These are phyloP conservation scores for Nemania diffusa DNA, from an alignment of 2,329 filamentous ascomycete genomes.

Conservation along the genomic window DNA sequence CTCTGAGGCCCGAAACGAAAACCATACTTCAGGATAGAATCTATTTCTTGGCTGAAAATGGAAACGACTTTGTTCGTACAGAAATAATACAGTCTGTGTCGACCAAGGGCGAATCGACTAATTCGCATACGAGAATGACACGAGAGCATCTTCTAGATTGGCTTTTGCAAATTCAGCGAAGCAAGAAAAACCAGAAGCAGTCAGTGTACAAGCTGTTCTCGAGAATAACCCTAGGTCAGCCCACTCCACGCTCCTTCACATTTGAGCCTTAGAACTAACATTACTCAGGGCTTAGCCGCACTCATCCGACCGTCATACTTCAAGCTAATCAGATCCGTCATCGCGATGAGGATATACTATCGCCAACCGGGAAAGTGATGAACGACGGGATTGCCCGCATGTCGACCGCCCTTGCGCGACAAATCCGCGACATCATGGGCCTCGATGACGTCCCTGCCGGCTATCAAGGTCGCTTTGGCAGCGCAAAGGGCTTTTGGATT, in stretches of 20 bases:
- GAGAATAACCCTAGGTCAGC: slow-evolving; percentile 63
- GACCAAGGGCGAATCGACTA: slow-evolving; percentile 40
- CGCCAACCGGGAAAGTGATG: slow-evolving; percentile 61
- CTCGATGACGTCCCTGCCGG: slow-evolving; percentile 67
- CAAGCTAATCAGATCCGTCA: slow-evolving; percentile 58
- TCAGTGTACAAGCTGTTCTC: slow-evolving; percentile 67
- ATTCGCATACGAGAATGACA: slow-evolving; percentile 44
- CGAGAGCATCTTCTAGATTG: slow-evolving; percentile 61
- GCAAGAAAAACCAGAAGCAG: slow-evolving; percentile 58
- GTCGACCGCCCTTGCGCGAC: slow-evolving; percentile 67
- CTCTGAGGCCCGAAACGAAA: slow-evolving; percentile 46
- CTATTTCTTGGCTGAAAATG: slow-evolving; percentile 66
- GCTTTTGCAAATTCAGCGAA: slow-evolving; percentile 60
- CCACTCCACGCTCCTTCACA: neutral
- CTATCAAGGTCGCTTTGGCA: slow-evolving; percentile 76
- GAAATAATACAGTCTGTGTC: slow-evolving; percentile 45
- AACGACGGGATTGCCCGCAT: slow-evolving; percentile 75
- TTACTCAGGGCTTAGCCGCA: slow-evolving; percentile 62
- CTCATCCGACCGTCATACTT: slow-evolving; percentile 58
- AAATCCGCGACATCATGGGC: slow-evolving; percentile 62
- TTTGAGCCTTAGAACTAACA: slow-evolving; percentile 18
- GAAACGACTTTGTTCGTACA: slow-evolving; percentile 53
- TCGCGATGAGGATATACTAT: slow-evolving; percentile 52
- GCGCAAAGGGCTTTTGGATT: slow-evolving; percentile 81
- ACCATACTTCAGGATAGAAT: slow-evolving; percentile 55